Evolutionary conservation across 805 yeast genomes (phyloP).

Genomic region (Kurtzmaniella cleridarum): DNA sequence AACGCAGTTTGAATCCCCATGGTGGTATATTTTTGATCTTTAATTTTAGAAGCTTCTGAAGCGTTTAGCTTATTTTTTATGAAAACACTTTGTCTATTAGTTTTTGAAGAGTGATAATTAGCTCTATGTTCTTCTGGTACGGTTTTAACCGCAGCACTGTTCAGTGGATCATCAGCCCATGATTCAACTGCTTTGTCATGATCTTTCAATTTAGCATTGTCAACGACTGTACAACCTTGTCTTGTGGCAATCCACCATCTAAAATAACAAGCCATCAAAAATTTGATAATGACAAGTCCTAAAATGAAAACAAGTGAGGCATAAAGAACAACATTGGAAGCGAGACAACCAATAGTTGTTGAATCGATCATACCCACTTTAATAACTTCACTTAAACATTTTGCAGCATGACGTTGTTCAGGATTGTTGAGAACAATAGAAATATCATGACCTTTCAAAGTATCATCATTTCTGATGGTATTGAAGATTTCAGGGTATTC

Average conservation of each 20-base stretch:
- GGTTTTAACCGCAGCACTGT: slow-evolving; percentile 39
- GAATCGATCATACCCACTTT: slow-evolving; percentile 89
- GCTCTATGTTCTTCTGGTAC: slow-evolving; percentile 53
- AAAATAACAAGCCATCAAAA: slow-evolving; percentile 82
- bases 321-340: slow-evolving; percentile 76
- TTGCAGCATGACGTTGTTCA: slow-evolving; percentile 65
- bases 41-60: slow-evolving; percentile 32
- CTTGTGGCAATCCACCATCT: slow-evolving; percentile 68
- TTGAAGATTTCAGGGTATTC: slow-evolving; percentile 71
- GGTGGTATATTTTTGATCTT: slow-evolving; percentile 39
- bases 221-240: slow-evolving; percentile 73
- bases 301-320: slow-evolving; percentile 81
- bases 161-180: slow-evolving; percentile 67
- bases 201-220: slow-evolving; percentile 53
- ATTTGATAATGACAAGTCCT: slow-evolving; percentile 71
- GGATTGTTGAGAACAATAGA: slow-evolving; percentile 64
- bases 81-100: slow-evolving; percentile 39
- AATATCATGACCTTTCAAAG: slow-evolving; percentile 73
- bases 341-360: slow-evolving; percentile 89
- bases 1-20: slow-evolving; percentile 61
- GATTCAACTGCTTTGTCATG: slow-evolving; percentile 69
- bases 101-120: slow-evolving; percentile 30
- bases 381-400: slow-evolving; percentile 78
- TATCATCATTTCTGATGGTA: slow-evolving; percentile 47
- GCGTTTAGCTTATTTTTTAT: slow-evolving; percentile 26